A percentile compares a stretch with the other conserved stretches of the same genome.
Conservation (phyloP, 441 rosid genomes). For the Iberis amara region DNA sequence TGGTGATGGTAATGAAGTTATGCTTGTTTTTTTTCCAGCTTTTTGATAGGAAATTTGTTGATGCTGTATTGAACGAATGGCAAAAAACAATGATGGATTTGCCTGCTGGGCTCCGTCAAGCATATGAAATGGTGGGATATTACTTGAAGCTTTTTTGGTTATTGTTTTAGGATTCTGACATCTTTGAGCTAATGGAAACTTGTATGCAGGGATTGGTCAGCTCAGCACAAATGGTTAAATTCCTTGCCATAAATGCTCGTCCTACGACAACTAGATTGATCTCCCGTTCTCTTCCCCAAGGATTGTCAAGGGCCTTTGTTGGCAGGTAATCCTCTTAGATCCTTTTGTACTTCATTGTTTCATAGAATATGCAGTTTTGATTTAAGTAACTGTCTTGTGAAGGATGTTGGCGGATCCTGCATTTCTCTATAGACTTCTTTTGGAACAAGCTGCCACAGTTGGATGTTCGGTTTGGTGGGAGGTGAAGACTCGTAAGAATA, state of each 20-base stretch:
- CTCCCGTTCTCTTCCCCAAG: slow-evolving; percentile 81
- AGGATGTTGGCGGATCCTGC: slow-evolving; percentile 99
- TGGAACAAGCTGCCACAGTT: slow-evolving; percentile 84
- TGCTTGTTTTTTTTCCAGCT: slow-evolving; percentile 40
- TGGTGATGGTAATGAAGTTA: slow-evolving; percentile 9
- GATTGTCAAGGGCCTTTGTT: slow-evolving; percentile 78
- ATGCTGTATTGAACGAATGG: slow-evolving; percentile 94
- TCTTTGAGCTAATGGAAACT: slow-evolving; percentile 27
- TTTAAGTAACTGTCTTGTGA: slow-evolving; percentile 26
- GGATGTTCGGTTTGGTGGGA: slow-evolving; percentile 95
- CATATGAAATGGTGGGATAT: slow-evolving; percentile 84
- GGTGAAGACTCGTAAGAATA: slow-evolving; percentile 74
- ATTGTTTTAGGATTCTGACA: slow-evolving; percentile 18
- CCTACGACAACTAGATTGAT: slow-evolving; percentile 78
- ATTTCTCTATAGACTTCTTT: slow-evolving; percentile 71
- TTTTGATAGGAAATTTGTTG: slow-evolving; percentile 85
- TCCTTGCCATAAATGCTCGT: slow-evolving; percentile 84
- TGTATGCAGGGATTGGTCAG: slow-evolving; percentile 85
- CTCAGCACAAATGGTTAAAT: slow-evolving; percentile 90
- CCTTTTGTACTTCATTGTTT: background rate
- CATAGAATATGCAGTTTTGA: background rate
- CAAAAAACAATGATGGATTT: slow-evolving; percentile 90
- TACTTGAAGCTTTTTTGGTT: slow-evolving; percentile 8
- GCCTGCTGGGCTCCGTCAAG: slow-evolving; percentile 96
- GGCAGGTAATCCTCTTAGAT: slow-evolving; percentile 62